Conservation (phyloP, 202 grass and related monocot species). For the Bolboschoenoplectus hybrid region DNA sequence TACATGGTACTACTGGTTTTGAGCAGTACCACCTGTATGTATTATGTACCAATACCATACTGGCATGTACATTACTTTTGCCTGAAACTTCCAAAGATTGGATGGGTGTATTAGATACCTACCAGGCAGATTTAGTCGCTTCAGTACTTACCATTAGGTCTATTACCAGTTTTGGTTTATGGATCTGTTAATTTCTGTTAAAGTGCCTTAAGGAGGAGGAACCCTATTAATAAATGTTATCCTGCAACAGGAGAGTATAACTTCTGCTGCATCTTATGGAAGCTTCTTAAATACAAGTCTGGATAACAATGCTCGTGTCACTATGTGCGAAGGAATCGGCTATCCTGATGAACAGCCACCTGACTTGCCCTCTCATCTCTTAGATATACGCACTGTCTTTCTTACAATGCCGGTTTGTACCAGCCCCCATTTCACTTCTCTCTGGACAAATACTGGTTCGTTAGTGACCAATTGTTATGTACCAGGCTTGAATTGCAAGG, state of each 20-base stretch:
- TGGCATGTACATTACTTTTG: background rate
- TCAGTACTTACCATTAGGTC: background rate
- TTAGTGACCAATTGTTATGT: background rate
- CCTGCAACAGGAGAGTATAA: constrained; percentile 65
- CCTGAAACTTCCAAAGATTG: background rate
- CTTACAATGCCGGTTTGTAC: constrained; percentile 87
- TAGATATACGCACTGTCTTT: constrained; percentile 77
- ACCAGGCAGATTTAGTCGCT: background rate
- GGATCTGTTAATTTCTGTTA: background rate
- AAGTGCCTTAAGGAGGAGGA: background rate
- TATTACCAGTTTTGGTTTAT: constrained; percentile 3
- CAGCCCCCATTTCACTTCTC: constrained; percentile 23
- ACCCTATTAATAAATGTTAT: background rate
- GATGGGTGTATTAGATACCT: background rate
- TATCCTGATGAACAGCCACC: constrained; percentile 62
- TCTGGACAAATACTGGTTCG: background rate
- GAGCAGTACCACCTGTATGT: background rate
- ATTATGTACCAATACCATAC: background rate
- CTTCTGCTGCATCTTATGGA: constrained; percentile 64
- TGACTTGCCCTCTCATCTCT: constrained; percentile 82
- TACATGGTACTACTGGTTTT: background rate
- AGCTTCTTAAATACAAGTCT: constrained; percentile 60
- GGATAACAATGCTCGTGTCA: constrained; percentile 56
- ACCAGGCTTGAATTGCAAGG: background rate
- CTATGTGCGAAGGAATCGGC: constrained; percentile 61